Evolutionary conservation across 1,284 basidiomycete genomes (phyloP), one percentile per base, ranked within the genome.

Genomic region (Apiotrichum mycotoxinovorans): DNA sequence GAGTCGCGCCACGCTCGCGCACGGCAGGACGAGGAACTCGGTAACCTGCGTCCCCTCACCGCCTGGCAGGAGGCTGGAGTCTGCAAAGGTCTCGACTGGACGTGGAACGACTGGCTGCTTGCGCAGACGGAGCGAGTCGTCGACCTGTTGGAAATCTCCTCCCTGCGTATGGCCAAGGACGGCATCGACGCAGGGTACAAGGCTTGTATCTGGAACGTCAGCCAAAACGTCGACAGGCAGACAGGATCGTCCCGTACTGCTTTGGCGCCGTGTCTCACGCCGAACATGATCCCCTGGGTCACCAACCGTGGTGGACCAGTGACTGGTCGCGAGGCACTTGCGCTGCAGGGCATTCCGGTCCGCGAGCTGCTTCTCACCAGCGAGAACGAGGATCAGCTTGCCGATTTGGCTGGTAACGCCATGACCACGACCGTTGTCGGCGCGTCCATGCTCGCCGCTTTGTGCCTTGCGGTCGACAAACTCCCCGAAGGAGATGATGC

Each of bases 351-450:
- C 25, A 83, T 97, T 42, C 93, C 93, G 0, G 85, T 96, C 37
- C 88, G 95, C 71, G 90, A 93, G 70, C 82, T 97, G 1, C 81
- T 97, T 9, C 82, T 97, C 45, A 97, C 93, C 1, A 86, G 91
- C 56, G 93, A 97, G 77, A 91, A 83, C 14, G 90, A 95, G 73
- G 94, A 96, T 76, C 88, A 97, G 67, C 82, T 97, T 2, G 91
- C 92, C 15, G 92, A 97, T 76, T 82, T 97, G 11, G 94, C 93
- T 14, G 93, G 93, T 1, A 97, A 97, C 67, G 94, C 93, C 51
- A 97, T 97, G 93, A 89, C 92, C 0, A 90, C 93, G 0, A 97
- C 93, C 0, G 93, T 97, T 15, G 93, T 97, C 22, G 93, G 94
- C 1, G 84, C 91, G 1, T 88, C 90, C 64, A 91, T 97, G 66